Conservation (phyloP, 768 basidiomycete genomes). For the Boletus tomentosulus region DNA sequence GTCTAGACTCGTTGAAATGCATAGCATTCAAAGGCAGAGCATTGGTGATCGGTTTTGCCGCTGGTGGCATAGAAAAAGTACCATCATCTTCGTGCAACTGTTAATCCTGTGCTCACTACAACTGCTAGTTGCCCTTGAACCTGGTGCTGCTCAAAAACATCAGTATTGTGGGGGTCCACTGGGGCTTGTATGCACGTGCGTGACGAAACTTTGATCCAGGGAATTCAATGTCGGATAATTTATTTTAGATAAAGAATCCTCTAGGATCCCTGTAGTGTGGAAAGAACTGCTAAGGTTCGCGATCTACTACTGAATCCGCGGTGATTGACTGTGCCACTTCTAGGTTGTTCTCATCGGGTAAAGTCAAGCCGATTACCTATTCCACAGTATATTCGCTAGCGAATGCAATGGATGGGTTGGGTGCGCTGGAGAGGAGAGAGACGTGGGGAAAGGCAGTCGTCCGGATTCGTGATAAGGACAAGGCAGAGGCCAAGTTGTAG, state of each 20-base stretch:
- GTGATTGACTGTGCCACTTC: constrained; percentile 5
- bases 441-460: constrained; percentile 93
- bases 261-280: constrained; percentile 67
- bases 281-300: constrained; percentile 60
- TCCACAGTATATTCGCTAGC: constrained; percentile 67
- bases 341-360: constrained; percentile 66
- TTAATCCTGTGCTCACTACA: constrained; percentile 2
- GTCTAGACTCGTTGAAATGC: constrained; percentile 78
- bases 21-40: constrained; percentile 93
- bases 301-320: not conserved
- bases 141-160: constrained; percentile 82
- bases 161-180: constrained; percentile 78
- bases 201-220: constrained; percentile 9
- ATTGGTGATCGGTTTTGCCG: constrained; percentile 76
- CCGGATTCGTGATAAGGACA: constrained; percentile 50
- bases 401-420: constrained; percentile 59
- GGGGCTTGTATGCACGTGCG: constrained; percentile 78
- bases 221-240: not conserved
- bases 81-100: not conserved
- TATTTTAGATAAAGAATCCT: constrained; percentile 56
- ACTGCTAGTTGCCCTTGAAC: constrained; percentile 71
- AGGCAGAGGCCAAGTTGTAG: constrained; percentile 38
- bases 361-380: constrained; percentile 67
- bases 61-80: constrained; percentile 24
- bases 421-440: constrained; percentile 73